Evolutionary conservation across 2,329 filamentous ascomycete species (phyloP), one percentile per base, ranked within the genome.

Genomic region (Calonectria hongkongensis): DNA sequence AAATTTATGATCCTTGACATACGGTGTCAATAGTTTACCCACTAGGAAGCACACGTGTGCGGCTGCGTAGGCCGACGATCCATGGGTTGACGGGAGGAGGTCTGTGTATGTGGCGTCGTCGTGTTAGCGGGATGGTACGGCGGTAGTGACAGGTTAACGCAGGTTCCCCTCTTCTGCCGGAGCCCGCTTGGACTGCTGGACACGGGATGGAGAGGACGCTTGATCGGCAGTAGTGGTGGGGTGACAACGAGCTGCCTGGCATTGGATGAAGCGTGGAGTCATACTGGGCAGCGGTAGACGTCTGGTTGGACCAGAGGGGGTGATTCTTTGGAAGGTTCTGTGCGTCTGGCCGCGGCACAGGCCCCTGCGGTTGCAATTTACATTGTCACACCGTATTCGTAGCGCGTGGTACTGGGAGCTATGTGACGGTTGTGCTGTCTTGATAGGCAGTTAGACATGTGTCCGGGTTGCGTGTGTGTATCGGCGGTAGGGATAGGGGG

Each of bases 291-390:
- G 65, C 18, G 68, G 67, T 47, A 56, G 60, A 64, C 27, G 28
- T 28, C 27, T 27, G 48, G 47, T 43, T 33, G 28, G 45, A n/a
- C 28, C 33, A 28, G 39, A 45, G 16, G 21, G 50, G 36, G 60
- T 62, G 70, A 65, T 71, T 71, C 70, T 68, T 71, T 71, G 64
- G 70, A 71, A 71, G 65, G 70, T 71, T 71, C 70, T 71, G 64
- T 67, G 47, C 64, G 51, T 54, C 63, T 56, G 60, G 63, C 41
- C 60, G 64, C 62, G 51, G 50, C 50, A 41, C 39, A 47, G 43
- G 30, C 48, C 62, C 62, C 43, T 70, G 51, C 30, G 16, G 62
- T 25, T 43, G 36, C 47, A 45, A 58, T 33, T 58, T 33, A 58
- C 56, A 33, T 36, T 62, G 54, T 71, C 70, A 71, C 70, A 71